Base-by-base conservation (phyloP, 2,329 filamentous ascomycete genomes). In the Cadophora gregata region DNA sequence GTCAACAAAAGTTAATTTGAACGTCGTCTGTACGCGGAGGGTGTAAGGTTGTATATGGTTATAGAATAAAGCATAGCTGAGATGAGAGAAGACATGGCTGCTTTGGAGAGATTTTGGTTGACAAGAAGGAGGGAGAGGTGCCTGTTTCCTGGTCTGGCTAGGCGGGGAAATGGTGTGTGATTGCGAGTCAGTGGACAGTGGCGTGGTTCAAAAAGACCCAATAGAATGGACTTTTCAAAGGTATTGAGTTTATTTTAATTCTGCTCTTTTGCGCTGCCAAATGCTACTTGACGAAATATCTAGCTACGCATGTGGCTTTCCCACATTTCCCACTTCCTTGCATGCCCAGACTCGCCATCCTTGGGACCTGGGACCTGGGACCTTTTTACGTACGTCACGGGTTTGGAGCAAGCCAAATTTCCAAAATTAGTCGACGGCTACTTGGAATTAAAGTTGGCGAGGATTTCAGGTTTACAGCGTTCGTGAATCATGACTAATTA, bases 1-100 rank as follows among this genome's bases (percentile, higher is more conserved):
- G 55, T 58, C n/a, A 27, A 58, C 55, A 38, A 38, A 58, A 58
- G 31, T 42, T 36, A 58, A 58, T 24, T 58, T 19, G 31, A 8
- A 58, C 55, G 55, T 42, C 55, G 12, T 58, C 5, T 19, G 55
- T 58, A 12, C n/a, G 16, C 8, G 12, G 21, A 1, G 21, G 10
- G 31, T 31, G 53, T 9, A 31, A 47, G 10, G 19, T 5, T 7
- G 21, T 6, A 47, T 7, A 42, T 16, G 36, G 36, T 4, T 42
- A 42, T 19, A 16, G 14, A 36, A n/a, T n/a, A n/a, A n/a, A n/a
- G n/a, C n/a, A n/a, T n/a, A 10, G 33, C 33, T 42, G 38, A 16
- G 4, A 16, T 4, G 14, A 6, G 14, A 42, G 14, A 16, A 3
- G 19, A 3, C 12, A 10, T 6, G 10, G 31, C 10, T 33, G 31